Evolutionary conservation across 805 yeast genomes (phyloP).

Genomic region (Pichia insulana): DNA sequence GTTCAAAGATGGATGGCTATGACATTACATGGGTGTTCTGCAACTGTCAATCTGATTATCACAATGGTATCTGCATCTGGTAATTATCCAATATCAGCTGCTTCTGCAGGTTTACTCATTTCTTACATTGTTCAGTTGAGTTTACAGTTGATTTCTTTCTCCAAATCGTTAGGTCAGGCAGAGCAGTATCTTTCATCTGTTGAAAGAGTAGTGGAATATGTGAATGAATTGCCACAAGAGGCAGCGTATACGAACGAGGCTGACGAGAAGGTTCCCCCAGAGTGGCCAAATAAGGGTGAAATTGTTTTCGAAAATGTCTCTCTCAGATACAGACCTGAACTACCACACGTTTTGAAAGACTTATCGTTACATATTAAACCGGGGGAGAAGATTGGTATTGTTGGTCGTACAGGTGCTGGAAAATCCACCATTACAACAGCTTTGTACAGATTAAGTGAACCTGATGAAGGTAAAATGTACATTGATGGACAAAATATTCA

Average conservation of each 20-base stretch:
- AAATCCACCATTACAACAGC: constrained; percentile 62
- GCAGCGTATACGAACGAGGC: constrained; percentile 36
- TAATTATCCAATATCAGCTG: constrained; percentile 50
- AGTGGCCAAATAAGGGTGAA: constrained; percentile 42
- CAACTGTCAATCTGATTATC: constrained; percentile 42
- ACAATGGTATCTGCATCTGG: constrained; percentile 51
- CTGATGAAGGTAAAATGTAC: constrained; percentile 44
- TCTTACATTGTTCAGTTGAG: constrained; percentile 55
- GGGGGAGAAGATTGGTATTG: constrained; percentile 69
- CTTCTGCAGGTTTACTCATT: constrained; percentile 60
- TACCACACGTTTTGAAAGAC: constrained; percentile 49
- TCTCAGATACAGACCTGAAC: constrained; percentile 49
- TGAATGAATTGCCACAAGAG: constrained; percentile 54
- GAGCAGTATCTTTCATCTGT: constrained; percentile 74
- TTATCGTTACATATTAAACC: constrained; percentile 38
- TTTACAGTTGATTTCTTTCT: constrained; percentile 35
- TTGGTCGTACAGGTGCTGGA: constrained; percentile 91
- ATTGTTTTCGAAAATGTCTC: constrained; percentile 43
- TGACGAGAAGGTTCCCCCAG: constrained; percentile 17
- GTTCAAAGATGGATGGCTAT: constrained; percentile 65
- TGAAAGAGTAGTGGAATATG: constrained; percentile 61
- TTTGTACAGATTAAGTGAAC: constrained; percentile 49
- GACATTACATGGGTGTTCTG: constrained; percentile 48
- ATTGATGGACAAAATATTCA: constrained; percentile 68
- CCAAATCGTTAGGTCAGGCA: constrained; percentile 54